phyloP scores from a whole-genome alignment of 2,329 filamentous ascomycete genomes.

The Zymoseptoria passerinii region DNA sequence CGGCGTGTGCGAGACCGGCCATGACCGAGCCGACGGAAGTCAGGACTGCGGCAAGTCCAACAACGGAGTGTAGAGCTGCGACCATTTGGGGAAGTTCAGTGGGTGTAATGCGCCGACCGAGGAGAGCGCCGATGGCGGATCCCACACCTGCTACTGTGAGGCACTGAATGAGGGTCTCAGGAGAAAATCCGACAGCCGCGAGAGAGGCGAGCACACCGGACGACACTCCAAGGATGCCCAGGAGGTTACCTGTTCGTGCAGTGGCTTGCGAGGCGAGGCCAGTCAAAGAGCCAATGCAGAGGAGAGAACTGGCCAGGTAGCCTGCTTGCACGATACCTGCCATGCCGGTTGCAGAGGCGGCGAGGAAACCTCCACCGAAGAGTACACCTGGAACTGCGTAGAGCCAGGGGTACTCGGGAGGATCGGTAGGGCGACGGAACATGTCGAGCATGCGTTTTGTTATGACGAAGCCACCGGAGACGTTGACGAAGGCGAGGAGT shows the following conservation, averaged over 20 bases:
- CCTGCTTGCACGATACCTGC: slow-evolving; percentile 80
- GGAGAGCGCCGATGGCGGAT: slow-evolving; percentile 60
- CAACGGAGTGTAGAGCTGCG: slow-evolving; percentile 80
- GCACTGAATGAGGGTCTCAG: slow-evolving; percentile 73
- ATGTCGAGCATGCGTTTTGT: slow-evolving; percentile 92
- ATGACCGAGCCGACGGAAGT: slow-evolving; percentile 85
- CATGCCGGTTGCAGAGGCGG: slow-evolving; percentile 70
- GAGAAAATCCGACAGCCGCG: slow-evolving; percentile 69
- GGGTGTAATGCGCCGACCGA: slow-evolving; percentile 79
- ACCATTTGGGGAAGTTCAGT: slow-evolving; percentile 85
- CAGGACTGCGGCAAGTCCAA: slow-evolving; percentile 78
- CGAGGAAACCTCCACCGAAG: slow-evolving; percentile 74
- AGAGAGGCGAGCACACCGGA: slow-evolving; percentile 78
- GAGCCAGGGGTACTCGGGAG: slow-evolving; percentile 79
- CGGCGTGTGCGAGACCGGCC: slow-evolving; percentile 55
- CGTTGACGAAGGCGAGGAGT: slow-evolving; percentile 77
- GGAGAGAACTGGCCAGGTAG: slow-evolving; percentile 73
- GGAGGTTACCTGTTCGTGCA: slow-evolving; percentile 73
- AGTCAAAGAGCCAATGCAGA: slow-evolving; percentile 79
- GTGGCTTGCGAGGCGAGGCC: slow-evolving; percentile 74
- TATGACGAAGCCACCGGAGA: slow-evolving; percentile 82
- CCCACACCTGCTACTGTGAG: slow-evolving; percentile 66
- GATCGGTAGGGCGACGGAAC: slow-evolving; percentile 79
- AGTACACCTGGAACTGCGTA: slow-evolving; percentile 69
- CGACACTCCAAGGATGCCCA: slow-evolving; percentile 77